These are phyloP conservation scores for Saccharomycopsis oosterbeekiorum DNA, from an alignment of 805 yeast genomes.

Conservation along the genomic window DNA sequence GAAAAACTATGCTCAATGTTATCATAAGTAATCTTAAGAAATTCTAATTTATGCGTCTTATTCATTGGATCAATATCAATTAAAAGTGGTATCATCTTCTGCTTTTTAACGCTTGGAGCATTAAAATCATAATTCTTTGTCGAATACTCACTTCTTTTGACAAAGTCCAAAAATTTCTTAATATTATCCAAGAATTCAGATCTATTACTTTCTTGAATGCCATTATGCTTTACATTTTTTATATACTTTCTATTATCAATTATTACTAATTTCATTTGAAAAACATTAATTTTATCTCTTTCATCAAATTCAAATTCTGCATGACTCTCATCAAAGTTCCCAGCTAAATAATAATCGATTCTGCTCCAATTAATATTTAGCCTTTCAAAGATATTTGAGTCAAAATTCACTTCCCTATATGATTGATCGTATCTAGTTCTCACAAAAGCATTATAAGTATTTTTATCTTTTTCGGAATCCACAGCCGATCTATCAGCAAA, in stretches of 20 bases:
- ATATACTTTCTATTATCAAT: conserved; percentile 4
- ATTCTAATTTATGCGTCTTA: conserved; percentile 68
- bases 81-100: conserved; percentile 55
- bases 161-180: conserved; percentile 5
- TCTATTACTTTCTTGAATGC: background rate
- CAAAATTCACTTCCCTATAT: conserved; percentile 49
- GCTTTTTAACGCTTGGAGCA: background rate
- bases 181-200: conserved; percentile 10
- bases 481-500: background rate
- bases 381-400: conserved; percentile 43
- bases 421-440: conserved; percentile 70
- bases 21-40: conserved; percentile 79
- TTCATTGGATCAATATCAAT: conserved; percentile 67
- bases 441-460: conserved; percentile 41
- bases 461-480: conserved; percentile 5
- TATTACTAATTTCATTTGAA: conserved; percentile 73
- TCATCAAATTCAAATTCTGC: conserved; percentile 36
- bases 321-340: conserved; percentile 52
- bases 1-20: conserved; percentile 62
- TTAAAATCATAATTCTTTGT: background rate
- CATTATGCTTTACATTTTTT: background rate
- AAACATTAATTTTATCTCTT: conserved; percentile 38
- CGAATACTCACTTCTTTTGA: conserved; percentile 10
- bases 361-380: conserved; percentile 76
- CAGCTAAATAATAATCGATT: conserved; percentile 85